A percentile compares a stretch with the other conserved stretches of the same genome.
Conservation (phyloP, 2,329 filamentous ascomycete species). For the Fusarium sororula region DNA sequence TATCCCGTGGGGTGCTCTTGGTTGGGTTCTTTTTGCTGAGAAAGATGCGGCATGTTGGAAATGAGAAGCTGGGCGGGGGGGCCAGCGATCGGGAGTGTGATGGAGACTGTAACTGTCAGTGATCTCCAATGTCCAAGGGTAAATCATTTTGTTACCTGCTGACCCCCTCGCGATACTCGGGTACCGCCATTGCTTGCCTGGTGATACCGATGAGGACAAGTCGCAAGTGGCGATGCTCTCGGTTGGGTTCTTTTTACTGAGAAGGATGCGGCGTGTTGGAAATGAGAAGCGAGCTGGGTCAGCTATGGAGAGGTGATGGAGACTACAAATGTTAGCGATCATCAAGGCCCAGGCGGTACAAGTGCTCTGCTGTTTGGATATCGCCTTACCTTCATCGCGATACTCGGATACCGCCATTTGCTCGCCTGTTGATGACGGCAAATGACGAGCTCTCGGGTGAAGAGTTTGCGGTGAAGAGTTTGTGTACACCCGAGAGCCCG, state of each 20-base stretch:
- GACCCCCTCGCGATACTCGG: conserved; percentile 41
- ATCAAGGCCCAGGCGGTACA: too few species aligned
- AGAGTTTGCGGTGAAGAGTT: neutral
- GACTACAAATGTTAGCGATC: too few species aligned
- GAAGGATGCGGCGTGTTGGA: too few species aligned
- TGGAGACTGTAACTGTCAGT: conserved; percentile 42
- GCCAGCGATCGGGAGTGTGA: conserved; percentile 43
- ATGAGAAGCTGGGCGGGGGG: conserved; percentile 32
- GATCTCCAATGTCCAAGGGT: neutral
- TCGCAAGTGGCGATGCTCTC: too few species aligned
- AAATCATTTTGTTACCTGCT: neutral
- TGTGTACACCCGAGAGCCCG: neutral
- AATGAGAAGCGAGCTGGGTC: too few species aligned
- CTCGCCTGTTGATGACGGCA: neutral
- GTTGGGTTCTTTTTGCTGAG: conserved; percentile 44
- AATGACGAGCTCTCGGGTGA: neutral
- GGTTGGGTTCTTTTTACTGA: too few species aligned
- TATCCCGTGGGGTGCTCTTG: neutral
- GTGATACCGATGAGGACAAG: too few species aligned
- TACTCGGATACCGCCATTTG: neutral
- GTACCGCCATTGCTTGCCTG: conserved; percentile 24
- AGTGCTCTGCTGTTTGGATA: too few species aligned
- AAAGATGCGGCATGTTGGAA: conserved; percentile 43
- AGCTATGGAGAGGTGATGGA: too few species aligned
- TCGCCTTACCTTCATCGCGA: too few species aligned